Base-by-base conservation (phyloP, 495 filamentous ascomycete genomes). In the Evansstolkia leycettana region DNA sequence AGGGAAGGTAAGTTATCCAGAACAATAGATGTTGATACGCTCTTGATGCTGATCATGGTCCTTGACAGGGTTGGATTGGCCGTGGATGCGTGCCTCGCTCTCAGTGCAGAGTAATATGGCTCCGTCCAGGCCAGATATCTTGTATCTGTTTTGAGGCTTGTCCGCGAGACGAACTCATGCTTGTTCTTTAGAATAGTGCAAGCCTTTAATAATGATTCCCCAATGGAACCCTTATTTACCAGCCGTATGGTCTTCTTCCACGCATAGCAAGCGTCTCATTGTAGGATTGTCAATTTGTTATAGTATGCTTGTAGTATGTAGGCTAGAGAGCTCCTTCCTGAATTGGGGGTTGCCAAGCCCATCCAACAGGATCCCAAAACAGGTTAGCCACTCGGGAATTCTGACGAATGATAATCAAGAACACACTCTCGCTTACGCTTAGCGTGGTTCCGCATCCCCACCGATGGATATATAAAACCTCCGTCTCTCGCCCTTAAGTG, bases 51-150 rank as follows among this genome's bases (percentile, higher is more conserved):
- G 20, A 23, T 23, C 20, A 23, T 19, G 32, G 48, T 15, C 40
- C 10, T 25, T 31, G 19, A 23, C 43, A 92, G 86, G 57, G 84
- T 94, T 43, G 86, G 86, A 16, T 64, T 86, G 26, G 87, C 87
- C 3, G 87, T 94, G 11, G 87, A 94, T 58, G 87, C 86, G 12
- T 94, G 87, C 54, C 74, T 94, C 39, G 84, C 86, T 34, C 58
- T 94, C 31, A 89, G 62, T 28, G 55, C 62, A 27, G 60, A 65
- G 39, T 63, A 57, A 33, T 26, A 26, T n/a, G n/a, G n/a, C n/a
- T n/a, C n/a, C n/a, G n/a, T n/a, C n/a, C n/a, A n/a, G n/a, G n/a
- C n/a, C n/a, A 23, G 9, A 23, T 23, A 9, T 9, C 20, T 23
- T 29, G 5, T 29, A 29, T 5, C 5, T n/a, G 27, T n/a, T n/a